These are phyloP conservation scores for Moesziomyces parantarcticus DNA, from an alignment of 1,284 basidiomycete genomes.

Conservation along the genomic window DNA sequence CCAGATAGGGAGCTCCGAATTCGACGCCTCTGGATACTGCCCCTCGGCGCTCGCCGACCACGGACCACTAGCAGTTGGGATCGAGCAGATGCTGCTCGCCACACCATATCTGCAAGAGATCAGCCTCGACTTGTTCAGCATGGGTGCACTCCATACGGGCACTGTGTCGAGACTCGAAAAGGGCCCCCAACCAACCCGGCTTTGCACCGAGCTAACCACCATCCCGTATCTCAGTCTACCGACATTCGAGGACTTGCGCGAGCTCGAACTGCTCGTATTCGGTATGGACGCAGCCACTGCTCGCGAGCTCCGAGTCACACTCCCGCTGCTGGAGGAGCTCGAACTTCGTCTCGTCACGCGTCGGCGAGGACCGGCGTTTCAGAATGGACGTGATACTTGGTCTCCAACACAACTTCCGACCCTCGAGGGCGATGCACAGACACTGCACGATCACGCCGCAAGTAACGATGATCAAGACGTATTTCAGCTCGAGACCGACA, in stretches of 20 bases:
- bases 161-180: constrained; percentile 36
- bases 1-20: constrained; percentile 43
- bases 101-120: constrained; percentile 44
- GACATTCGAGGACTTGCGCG: constrained; percentile 44
- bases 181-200: constrained; percentile 34
- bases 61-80: constrained; percentile 36
- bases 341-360: constrained; percentile 48
- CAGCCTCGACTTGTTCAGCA: constrained; percentile 54
- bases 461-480: constrained; percentile 11
- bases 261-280: constrained; percentile 54
- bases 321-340: constrained; percentile 41
- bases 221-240: constrained; percentile 53
- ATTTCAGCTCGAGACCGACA: constrained; percentile 31
- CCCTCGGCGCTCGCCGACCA: constrained; percentile 47
- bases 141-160: constrained; percentile 45
- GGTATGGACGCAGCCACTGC: constrained; percentile 47
- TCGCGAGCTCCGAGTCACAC: constrained; percentile 29
- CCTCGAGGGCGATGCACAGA: constrained; percentile 13
- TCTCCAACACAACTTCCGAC: constrained; percentile 25
- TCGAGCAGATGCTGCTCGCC: constrained; percentile 57
- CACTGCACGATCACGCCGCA: constrained; percentile 4
- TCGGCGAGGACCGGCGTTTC: constrained; percentile 26
- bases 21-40: constrained; percentile 53
- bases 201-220: constrained; percentile 54
- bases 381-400: constrained; percentile 26